These are phyloP conservation scores for Sarcomyxa edulis DNA, from an alignment of 768 basidiomycete genomes.

Conservation along the genomic window DNA sequence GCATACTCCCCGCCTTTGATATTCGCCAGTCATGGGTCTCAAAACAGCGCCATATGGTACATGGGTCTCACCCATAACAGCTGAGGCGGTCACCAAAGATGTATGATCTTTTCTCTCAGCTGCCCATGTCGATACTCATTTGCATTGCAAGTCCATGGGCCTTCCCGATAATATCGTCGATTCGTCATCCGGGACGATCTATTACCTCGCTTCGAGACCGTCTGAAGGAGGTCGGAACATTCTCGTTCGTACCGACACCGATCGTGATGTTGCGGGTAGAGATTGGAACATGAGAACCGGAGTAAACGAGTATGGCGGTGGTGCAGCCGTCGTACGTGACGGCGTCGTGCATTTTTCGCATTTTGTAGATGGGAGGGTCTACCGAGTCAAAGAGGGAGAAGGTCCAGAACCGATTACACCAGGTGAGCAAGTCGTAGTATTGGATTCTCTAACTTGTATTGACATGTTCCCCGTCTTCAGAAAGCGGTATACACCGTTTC, in stretches of 20 bases:
- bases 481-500: constrained; percentile 40
- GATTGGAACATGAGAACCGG: constrained; percentile 50
- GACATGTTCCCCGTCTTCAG: constrained; percentile 11
- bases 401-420: constrained; percentile 46
- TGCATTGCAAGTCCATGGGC: too few species aligned
- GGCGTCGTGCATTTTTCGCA: constrained; percentile 57
- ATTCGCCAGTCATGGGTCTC: background rate
- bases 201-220: constrained; percentile 11
- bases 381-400: constrained; percentile 27
- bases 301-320: constrained; percentile 75
- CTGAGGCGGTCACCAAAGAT: constrained; percentile 39
- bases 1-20: too few species aligned
- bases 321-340: constrained; percentile 45
- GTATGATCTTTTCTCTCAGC: constrained; percentile 21
- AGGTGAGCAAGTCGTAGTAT: constrained; percentile 27
- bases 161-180: too few species aligned
- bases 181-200: constrained; percentile 3
- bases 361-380: constrained; percentile 47
- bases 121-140: too few species aligned
- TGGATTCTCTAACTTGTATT: constrained; percentile 1
- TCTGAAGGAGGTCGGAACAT: constrained; percentile 23
- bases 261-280: constrained; percentile 41
- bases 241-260: constrained; percentile 34
- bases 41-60: constrained; percentile 45
- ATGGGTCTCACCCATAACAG: constrained; percentile 50